A percentile compares a stretch with the other conserved stretches of the same genome.
Conservation (phyloP, 805 yeast genomes). For the Sungouiella blattae region DNA sequence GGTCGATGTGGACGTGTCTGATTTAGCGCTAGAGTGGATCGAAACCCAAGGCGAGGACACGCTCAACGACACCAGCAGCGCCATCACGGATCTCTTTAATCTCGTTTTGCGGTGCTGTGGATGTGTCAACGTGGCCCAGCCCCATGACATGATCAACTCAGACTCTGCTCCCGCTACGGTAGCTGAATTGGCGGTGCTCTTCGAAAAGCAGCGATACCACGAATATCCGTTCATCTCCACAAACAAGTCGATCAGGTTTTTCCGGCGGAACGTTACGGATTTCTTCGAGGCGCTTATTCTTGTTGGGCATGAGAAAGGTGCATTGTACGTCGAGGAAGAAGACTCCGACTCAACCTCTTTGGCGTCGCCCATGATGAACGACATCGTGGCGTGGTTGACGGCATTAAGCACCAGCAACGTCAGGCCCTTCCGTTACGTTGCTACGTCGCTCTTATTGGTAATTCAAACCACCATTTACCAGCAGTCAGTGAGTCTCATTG, state of each 20-base stretch:
- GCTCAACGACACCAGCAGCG: slow-evolving; percentile 16
- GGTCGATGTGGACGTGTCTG: slow-evolving; percentile 28
- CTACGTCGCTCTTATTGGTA: slow-evolving; percentile 57
- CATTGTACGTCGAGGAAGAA: slow-evolving; percentile 39
- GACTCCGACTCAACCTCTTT: slow-evolving; percentile 17
- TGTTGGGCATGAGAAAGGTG: slow-evolving; percentile 59
- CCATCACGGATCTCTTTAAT: slow-evolving; percentile 64
- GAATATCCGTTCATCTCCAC: slow-evolving; percentile 66
- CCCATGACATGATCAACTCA: slow-evolving; percentile 69
- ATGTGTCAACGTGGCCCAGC: slow-evolving; percentile 59
- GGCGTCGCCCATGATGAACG: slow-evolving; percentile 47
- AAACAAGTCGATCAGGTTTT: slow-evolving; percentile 43
- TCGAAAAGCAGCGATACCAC: slow-evolving; percentile 57
- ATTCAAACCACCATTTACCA: slow-evolving; percentile 62
- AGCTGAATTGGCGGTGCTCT: slow-evolving; percentile 63
- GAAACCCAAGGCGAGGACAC: slow-evolving; percentile 26
- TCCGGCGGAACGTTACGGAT: slow-evolving; percentile 47
- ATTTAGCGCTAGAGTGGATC: slow-evolving; percentile 39
- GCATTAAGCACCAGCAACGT: slow-evolving; percentile 66
- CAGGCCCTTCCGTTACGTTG: slow-evolving; percentile 65
- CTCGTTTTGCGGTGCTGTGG: slow-evolving; percentile 70
- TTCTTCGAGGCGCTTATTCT: slow-evolving; percentile 54
- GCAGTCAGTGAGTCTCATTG: slow-evolving; percentile 35
- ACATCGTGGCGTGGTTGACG: slow-evolving; percentile 70
- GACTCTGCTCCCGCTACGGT: slow-evolving; percentile 74